Base-by-base conservation (phyloP, 2,329 filamentous ascomycete species). In the Sclerotinia nivalis region DNA sequence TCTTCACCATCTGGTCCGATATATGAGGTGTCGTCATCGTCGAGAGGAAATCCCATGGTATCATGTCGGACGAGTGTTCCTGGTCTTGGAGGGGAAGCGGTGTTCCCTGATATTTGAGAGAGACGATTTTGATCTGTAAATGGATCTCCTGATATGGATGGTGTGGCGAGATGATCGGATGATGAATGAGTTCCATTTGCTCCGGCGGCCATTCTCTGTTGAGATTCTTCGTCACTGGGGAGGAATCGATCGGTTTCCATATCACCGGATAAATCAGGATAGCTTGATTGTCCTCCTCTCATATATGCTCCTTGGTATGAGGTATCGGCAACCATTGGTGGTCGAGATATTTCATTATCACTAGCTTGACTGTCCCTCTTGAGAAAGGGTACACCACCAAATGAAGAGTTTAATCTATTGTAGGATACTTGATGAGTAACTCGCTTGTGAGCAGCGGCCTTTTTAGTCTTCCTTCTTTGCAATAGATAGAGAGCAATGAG, bases 41-140 rank as follows among this genome's bases (percentile, higher is more conserved):
- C 71, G 20, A 74, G 69, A 7, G 74, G 73, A 52, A 74, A 74
- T 7, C 72, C 73, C 74, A 76, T 76, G 5, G 74, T 76, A 43
- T 76, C 74, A 67, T 62, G 66, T 45, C 40, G 47, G 45, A 68
- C 22, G 12, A 43, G 34, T 34, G 37, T 40, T 8, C 65, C 65
- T 37, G 54, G 66, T 18, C 45, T 47, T 2, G 31, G 1, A 28
- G 31, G 31, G 13, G 65, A 49, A 5, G 8, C 22, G 7, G 37
- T 31, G 37, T 25, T 52, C 37, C 28, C 28, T 22, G 66, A 37
- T 6, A 49, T 20, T 40, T 37, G 49, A 49, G 18, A 71, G 10
- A 47, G 55, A 59, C 59, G 71, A 34, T 61, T 55, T 40, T 68
- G 61, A 69, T 55, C 59, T 34, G 55, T 52, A 8, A 66, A 69